Percentiles rank a stretch among this genome's conserved stretches.
Conservation (phyloP, 352 stramenopile species). For the Pythium rishiriense region DNA sequence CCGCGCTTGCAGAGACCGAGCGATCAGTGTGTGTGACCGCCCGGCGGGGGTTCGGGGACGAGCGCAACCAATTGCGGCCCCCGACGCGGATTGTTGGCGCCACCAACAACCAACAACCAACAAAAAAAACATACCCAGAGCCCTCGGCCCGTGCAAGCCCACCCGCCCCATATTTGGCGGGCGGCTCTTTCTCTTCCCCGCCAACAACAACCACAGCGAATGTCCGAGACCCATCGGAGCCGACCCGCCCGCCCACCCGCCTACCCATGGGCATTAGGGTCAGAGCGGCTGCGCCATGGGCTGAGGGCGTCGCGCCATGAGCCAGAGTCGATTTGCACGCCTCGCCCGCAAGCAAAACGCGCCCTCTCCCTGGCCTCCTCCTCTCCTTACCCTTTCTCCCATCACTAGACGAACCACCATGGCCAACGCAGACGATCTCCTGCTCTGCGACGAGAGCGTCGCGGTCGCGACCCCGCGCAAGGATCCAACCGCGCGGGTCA, state of each 20-base stretch:
- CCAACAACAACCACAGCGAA: not conserved
- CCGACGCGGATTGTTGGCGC: not conserved
- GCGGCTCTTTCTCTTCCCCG: not conserved
- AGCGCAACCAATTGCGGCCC: not conserved
- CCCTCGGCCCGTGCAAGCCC: too few species aligned
- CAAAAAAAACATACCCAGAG: not conserved
- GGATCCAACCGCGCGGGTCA: slow-evolving; percentile 1
- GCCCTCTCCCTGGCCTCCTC: not conserved
- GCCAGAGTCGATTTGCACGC: slow-evolving; percentile 18
- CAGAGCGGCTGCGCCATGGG: not conserved
- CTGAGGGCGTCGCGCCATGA: not conserved
- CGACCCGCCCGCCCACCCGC: slow-evolving; percentile 11
- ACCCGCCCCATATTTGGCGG: not conserved
- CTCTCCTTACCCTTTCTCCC: not conserved
- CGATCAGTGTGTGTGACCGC: not conserved
- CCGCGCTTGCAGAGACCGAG: not conserved
- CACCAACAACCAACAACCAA: not conserved
- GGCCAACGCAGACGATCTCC: slow-evolving; percentile 17
- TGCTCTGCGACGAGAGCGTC: slow-evolving; percentile 29
- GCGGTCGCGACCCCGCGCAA: slow-evolving; percentile 23
- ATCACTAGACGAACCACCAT: slow-evolving; percentile 10
- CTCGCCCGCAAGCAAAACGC: not conserved
- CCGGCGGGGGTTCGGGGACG: slow-evolving; percentile 11
- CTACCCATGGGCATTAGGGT: not conserved
- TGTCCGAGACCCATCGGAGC: slow-evolving; percentile 4